Conservation (phyloP, 129 eudicot species). For the Smallanthus sonchifolius region DNA sequence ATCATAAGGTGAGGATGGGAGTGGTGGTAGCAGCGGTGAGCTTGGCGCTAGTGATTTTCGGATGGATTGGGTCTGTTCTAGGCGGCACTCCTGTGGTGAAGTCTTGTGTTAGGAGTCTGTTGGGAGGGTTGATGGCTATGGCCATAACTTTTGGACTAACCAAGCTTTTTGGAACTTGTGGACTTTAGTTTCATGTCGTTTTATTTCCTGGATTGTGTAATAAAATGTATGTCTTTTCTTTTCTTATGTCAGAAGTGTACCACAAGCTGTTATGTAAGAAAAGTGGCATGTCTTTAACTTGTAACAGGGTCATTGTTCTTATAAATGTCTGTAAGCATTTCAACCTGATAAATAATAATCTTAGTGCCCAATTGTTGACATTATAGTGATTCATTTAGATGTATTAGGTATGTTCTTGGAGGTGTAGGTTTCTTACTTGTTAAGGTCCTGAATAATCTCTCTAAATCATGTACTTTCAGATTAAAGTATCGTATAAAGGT, state of each 20-base stretch:
- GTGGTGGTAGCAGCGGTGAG: slow-evolving; percentile 34
- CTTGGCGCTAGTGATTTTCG: slow-evolving; percentile 27
- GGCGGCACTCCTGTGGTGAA: slow-evolving; percentile 32
- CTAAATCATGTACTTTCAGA: too few species aligned
- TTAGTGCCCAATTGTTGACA: too few species aligned
- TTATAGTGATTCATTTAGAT: too few species aligned
- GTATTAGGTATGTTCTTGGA: too few species aligned
- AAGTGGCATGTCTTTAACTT: not conserved
- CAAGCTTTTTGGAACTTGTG: slow-evolving; percentile 26
- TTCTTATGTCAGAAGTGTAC: not conserved
- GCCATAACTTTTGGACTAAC: slow-evolving; percentile 29
- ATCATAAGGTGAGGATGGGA: slow-evolving; percentile 32
- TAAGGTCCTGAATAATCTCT: too few species aligned
- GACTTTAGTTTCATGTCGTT: not conserved
- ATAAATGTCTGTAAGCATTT: too few species aligned
- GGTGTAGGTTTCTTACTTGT: too few species aligned
- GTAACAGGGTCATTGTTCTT: too few species aligned
- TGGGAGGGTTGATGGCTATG: slow-evolving; percentile 41
- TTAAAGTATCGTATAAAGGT: too few species aligned
- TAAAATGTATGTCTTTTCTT: not conserved
- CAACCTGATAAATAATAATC: too few species aligned
- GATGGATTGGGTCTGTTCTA: slow-evolving; percentile 17
- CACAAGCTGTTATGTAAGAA: not conserved
- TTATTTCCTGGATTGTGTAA: not conserved
- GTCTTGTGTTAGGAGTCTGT: slow-evolving; percentile 23